phyloP scores from a whole-genome alignment of 257 asterid genomes.

The Jasminum sambac region DNA sequence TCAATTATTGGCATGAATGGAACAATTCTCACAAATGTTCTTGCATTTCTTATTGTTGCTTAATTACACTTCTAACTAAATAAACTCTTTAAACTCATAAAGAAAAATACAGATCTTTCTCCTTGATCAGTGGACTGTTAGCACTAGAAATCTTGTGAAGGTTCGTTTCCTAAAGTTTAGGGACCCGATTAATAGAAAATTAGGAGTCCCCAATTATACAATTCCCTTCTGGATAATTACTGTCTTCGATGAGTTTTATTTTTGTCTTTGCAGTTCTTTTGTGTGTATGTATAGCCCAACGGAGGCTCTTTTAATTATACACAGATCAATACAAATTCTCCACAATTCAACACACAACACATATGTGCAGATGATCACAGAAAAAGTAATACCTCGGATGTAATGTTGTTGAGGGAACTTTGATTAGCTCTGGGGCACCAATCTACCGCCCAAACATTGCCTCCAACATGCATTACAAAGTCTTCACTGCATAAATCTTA shows the following conservation, averaged over 20 bases:
- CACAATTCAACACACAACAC: not conserved
- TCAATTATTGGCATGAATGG: not conserved
- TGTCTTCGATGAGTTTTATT: too few species aligned
- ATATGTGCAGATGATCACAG: not conserved
- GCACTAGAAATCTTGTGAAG: too few species aligned
- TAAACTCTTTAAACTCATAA: not conserved
- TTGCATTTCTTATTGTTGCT: not conserved
- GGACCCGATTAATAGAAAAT: too few species aligned
- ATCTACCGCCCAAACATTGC: slow-evolving; percentile 87
- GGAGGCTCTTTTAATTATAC: too few species aligned
- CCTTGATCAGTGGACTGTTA: too few species aligned
- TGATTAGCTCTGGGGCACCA: slow-evolving; percentile 82
- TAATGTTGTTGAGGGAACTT: slow-evolving; percentile 36
- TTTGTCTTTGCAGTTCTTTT: too few species aligned
- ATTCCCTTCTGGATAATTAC: too few species aligned
- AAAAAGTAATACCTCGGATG: slow-evolving; percentile 53
- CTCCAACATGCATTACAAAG: slow-evolving; percentile 81
- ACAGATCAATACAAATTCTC: too few species aligned
- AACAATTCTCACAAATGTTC: not conserved
- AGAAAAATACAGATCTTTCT: not conserved
- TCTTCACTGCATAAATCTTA: slow-evolving; percentile 63
- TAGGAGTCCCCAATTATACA: too few species aligned
- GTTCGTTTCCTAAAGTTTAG: too few species aligned
- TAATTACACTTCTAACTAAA: slow-evolving; percentile 8
- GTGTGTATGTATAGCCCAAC: too few species aligned